These are phyloP conservation scores for Psilocybe azurescens DNA, from an alignment of 768 basidiomycete species.

Conservation along the genomic window DNA sequence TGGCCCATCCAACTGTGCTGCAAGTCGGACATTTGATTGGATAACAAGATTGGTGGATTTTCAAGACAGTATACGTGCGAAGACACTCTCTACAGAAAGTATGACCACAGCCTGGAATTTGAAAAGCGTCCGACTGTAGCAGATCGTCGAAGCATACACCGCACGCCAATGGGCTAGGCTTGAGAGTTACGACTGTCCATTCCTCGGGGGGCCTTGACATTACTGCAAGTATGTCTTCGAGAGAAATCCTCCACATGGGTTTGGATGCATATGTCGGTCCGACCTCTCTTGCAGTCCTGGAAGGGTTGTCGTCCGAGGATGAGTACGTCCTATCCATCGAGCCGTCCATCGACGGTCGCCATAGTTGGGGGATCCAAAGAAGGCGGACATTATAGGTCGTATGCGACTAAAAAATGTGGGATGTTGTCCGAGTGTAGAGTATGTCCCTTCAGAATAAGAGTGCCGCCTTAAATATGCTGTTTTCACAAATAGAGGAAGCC, in stretches of 20 bases:
- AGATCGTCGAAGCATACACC: conserved; percentile 24
- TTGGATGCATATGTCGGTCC: background rate
- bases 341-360: background rate
- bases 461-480: background rate
- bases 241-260: conserved; percentile 3
- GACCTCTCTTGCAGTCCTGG: background rate
- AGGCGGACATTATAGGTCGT: background rate
- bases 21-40: conserved; percentile 27
- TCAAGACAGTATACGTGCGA: conserved; percentile 15
- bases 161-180: conserved; percentile 4
- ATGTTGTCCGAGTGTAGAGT: background rate
- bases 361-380: background rate
- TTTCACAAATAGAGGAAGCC: too few species aligned
- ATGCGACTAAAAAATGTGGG: background rate
- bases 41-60: conserved; percentile 20
- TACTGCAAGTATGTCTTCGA: conserved; percentile 12
- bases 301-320: background rate
- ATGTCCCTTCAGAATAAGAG: background rate
- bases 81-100: conserved; percentile 25
- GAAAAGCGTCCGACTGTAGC: background rate
- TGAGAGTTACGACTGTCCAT: background rate
- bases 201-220: background rate
- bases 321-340: background rate
- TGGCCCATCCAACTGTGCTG: background rate
- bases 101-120: conserved; percentile 22